Evolutionary conservation across 768 basidiomycete species (phyloP).

Genomic region (Amanita phalloides): DNA sequence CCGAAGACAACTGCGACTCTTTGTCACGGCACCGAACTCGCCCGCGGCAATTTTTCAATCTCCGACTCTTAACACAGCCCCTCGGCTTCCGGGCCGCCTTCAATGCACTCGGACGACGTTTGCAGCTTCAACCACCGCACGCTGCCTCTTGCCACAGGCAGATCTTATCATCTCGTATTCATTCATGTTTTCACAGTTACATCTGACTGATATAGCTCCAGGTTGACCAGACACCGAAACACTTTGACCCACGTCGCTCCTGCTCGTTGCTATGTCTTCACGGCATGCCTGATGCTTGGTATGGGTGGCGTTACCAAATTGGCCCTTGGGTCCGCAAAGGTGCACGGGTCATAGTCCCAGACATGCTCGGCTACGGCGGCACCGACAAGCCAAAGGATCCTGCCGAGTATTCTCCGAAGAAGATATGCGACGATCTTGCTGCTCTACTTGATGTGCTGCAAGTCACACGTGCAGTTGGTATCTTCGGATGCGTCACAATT

Average conservation of each 20-base stretch:
- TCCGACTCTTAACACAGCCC: conserved; percentile 3
- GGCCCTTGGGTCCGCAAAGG: conserved; percentile 54
- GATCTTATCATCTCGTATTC: conserved; percentile 53
- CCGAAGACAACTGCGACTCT: conserved; percentile 1
- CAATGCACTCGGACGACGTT: conserved; percentile 16
- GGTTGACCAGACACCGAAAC: conserved; percentile 48
- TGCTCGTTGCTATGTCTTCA: conserved; percentile 64
- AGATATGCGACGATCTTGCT: conserved; percentile 48
- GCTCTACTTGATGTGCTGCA: conserved; percentile 51
- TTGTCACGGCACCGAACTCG: conserved; percentile 6
- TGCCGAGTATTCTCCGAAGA: conserved; percentile 48
- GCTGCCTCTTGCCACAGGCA: conserved; percentile 44
- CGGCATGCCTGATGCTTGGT: conserved; percentile 72
- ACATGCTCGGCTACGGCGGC: conserved; percentile 57
- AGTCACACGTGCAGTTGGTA: conserved; percentile 42
- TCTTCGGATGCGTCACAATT: neutral
- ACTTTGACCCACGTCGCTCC: conserved; percentile 26
- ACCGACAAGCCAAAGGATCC: conserved; percentile 51
- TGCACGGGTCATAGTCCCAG: conserved; percentile 51
- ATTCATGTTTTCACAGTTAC: neutral
- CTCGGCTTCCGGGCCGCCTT: neutral
- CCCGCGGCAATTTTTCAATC: conserved; percentile 5
- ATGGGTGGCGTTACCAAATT: conserved; percentile 71
- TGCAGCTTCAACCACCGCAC: conserved; percentile 39
- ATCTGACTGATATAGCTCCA: conserved; percentile 8